Percentiles rank a stretch among this genome's conserved stretches.
phyloP scores from a whole-genome alignment of 768 basidiomycete genomes.

The Kwoniella heveanensis region DNA sequence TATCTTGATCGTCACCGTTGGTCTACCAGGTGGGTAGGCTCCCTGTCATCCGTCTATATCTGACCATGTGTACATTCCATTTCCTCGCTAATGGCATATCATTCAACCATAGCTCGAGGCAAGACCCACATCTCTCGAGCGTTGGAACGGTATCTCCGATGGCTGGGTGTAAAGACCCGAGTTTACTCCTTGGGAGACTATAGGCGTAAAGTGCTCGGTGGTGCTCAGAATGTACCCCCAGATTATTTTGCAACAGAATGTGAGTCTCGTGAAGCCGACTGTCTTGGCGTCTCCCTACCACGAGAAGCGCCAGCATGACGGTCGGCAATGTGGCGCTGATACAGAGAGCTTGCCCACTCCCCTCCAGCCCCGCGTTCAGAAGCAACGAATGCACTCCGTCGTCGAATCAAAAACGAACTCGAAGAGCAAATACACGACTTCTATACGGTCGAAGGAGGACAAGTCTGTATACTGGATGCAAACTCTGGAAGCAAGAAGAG shows the following conservation, averaged over 20 bases:
- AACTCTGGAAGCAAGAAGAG: slow-evolving; percentile 79
- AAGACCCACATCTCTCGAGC: slow-evolving; percentile 97
- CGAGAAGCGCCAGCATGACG: too few relatives aligned
- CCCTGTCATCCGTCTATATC: too few relatives aligned
- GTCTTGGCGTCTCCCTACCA: too few relatives aligned
- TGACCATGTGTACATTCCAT: too few relatives aligned
- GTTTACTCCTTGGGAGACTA: slow-evolving; percentile 96
- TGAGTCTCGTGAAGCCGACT: too few relatives aligned
- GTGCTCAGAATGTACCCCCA: slow-evolving; percentile 79
- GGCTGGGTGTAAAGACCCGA: slow-evolving; percentile 95
- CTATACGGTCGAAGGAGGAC: slow-evolving; percentile 75
- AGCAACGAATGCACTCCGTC: slow-evolving; percentile 76
- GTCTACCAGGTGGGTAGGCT: slow-evolving; percentile 66
- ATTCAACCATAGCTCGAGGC: slow-evolving; percentile 67
- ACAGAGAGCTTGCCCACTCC: not conserved
- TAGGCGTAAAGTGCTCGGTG: slow-evolving; percentile 82
- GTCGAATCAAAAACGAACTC: slow-evolving; percentile 75
- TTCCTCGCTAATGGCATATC: not conserved
- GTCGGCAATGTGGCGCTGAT: not conserved
- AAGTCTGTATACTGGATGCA: slow-evolving; percentile 99
- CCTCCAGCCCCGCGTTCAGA: slow-evolving; percentile 60
- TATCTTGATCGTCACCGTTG: slow-evolving; percentile 88
- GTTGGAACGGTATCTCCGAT: slow-evolving; percentile 93
- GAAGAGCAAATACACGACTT: slow-evolving; percentile 82
- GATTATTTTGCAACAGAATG: slow-evolving; percentile 88